Percentiles rank a stretch among this genome's conserved stretches.
Conservation (phyloP, 1,284 basidiomycete species). For the Cryptococcus amylolentus region DNA sequence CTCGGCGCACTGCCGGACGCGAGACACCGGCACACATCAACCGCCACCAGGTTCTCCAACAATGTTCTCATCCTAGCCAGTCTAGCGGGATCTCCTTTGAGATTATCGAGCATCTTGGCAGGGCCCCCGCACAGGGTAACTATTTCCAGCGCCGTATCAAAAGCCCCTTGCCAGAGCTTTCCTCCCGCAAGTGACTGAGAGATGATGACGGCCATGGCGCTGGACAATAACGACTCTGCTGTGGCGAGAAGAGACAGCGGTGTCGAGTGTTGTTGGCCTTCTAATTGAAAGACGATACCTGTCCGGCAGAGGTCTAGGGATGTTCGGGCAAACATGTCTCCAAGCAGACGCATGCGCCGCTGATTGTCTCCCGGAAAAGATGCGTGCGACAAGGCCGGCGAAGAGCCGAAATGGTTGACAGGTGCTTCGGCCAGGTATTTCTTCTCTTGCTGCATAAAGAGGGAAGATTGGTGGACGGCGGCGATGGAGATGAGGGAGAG, state of each 20-base stretch:
- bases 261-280: not conserved
- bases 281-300: constrained; percentile 3
- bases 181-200: constrained; percentile 10
- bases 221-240: constrained; percentile 8
- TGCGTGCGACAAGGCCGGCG: not conserved
- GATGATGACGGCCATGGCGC: constrained; percentile 16
- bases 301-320: constrained; percentile 8
- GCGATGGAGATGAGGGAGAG: constrained; percentile 19
- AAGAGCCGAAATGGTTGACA: constrained; percentile 7
- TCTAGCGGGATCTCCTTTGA: not conserved
- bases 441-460: constrained; percentile 10
- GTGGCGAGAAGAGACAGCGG: not conserved
- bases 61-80: constrained; percentile 5
- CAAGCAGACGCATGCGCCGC: constrained; percentile 1
- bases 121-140: constrained; percentile 13
- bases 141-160: constrained; percentile 4
- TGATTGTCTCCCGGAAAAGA: not conserved
- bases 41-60: constrained; percentile 15
- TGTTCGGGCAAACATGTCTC: constrained; percentile 6
- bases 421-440: constrained; percentile 11
- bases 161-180: constrained; percentile 12
- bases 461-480: constrained; percentile 17
- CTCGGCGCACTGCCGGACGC: constrained; percentile 11
- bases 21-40: constrained; percentile 18
- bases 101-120: constrained; percentile 9